Evolutionary conservation across 2,329 filamentous ascomycete species (phyloP).

Genomic region (Didymella arachidicola): DNA sequence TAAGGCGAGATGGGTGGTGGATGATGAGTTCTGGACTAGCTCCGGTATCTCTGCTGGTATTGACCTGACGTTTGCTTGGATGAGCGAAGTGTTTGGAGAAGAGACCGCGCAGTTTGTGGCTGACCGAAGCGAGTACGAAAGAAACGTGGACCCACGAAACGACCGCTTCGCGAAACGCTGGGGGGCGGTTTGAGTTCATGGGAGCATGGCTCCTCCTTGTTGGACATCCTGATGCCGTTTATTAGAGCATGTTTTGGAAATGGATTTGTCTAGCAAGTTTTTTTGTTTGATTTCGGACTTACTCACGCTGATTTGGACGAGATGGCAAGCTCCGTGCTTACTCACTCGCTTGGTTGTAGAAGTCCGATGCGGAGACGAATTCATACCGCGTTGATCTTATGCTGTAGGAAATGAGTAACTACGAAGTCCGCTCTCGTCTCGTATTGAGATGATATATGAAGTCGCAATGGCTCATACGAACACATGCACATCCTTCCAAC

Average conservation of each 20-base stretch:
- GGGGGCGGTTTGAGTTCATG: slow-evolving; percentile 29
- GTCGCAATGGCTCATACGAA: background rate
- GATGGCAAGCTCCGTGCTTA: background rate
- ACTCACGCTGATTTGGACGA: background rate
- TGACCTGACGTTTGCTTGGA: slow-evolving; percentile 66
- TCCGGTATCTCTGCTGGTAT: slow-evolving; percentile 71
- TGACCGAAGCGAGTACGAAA: slow-evolving; percentile 65
- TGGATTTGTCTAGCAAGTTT: background rate
- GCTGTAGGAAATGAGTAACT: background rate
- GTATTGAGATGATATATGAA: background rate
- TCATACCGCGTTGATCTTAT: background rate
- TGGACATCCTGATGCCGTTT: background rate
- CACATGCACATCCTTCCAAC: background rate
- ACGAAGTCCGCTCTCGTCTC: background rate
- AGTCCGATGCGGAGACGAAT: background rate
- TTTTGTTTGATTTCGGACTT: background rate
- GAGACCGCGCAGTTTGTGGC: slow-evolving; percentile 60
- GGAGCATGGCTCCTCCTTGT: background rate
- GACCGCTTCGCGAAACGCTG: slow-evolving; percentile 64
- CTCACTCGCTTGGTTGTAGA: background rate
- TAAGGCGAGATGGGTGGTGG: slow-evolving; percentile 69
- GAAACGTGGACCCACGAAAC: slow-evolving; percentile 57
- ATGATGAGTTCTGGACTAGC: slow-evolving; percentile 72
- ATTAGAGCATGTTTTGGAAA: too few relatives aligned
- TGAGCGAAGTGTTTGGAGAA: slow-evolving; percentile 62